These are phyloP conservation scores for Penicillium ochrochloron DNA, from an alignment of 495 filamentous ascomycete genomes.

Conservation along the genomic window DNA sequence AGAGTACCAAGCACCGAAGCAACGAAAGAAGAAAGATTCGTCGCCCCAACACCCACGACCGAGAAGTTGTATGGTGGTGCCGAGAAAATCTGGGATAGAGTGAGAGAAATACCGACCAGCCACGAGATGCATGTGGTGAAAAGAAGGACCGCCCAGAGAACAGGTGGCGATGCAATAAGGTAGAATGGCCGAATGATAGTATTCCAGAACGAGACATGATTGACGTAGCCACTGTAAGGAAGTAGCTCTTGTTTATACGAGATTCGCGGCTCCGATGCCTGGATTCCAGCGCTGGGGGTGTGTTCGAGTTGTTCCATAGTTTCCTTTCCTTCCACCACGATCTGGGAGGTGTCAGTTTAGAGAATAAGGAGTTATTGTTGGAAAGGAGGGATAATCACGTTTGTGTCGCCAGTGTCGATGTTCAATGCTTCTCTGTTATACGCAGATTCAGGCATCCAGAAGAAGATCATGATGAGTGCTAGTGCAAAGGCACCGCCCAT, in stretches of 20 bases:
- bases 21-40: slow-evolving; percentile 47
- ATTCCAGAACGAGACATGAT: slow-evolving; percentile 42
- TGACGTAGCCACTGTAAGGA: slow-evolving; percentile 45
- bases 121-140: slow-evolving; percentile 54
- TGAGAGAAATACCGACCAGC: slow-evolving; percentile 50
- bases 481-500: slow-evolving; percentile 49
- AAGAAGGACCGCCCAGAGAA: slow-evolving; percentile 45
- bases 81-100: slow-evolving; percentile 52
- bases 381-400: slow-evolving; percentile 11
- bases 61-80: slow-evolving; percentile 53
- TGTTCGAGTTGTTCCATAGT: slow-evolving; percentile 37
- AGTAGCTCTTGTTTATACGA: slow-evolving; percentile 37
- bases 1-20: slow-evolving; percentile 44
- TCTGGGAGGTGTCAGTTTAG: slow-evolving; percentile 9
- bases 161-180: slow-evolving; percentile 46
- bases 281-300: slow-evolving; percentile 4
- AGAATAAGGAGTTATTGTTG: background rate
- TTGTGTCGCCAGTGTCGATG: slow-evolving; percentile 41
- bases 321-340: slow-evolving; percentile 26
- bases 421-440: slow-evolving; percentile 41
- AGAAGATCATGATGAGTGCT: slow-evolving; percentile 41
- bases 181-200: slow-evolving; percentile 48
- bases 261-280: slow-evolving; percentile 8
- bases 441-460: slow-evolving; percentile 52
- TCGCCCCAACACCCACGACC: slow-evolving; percentile 46